Evolutionary conservation across 306 rosid species (phyloP).

Genomic region (Vigna nakashimae): DNA sequence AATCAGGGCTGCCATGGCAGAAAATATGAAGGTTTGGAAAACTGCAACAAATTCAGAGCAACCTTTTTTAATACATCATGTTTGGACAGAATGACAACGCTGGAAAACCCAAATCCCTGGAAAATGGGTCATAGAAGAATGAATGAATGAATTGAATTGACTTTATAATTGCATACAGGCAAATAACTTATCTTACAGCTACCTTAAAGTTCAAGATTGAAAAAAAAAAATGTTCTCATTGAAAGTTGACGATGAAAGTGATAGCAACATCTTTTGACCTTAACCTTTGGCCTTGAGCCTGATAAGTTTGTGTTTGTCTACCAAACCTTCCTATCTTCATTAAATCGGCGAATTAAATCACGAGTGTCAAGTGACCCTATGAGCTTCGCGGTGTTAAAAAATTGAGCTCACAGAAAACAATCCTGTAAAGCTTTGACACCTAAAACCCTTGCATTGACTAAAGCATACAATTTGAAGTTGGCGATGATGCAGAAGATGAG

Average conservation of each 20-base stretch:
- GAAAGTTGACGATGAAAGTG: slow-evolving; percentile 51
- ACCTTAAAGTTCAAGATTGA: slow-evolving; percentile 69
- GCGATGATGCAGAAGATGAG: slow-evolving; percentile 17
- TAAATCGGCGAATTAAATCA: background rate
- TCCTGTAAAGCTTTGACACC: slow-evolving; percentile 7
- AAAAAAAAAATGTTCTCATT: slow-evolving; percentile 82
- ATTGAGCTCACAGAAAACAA: slow-evolving; percentile 8
- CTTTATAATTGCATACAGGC: background rate
- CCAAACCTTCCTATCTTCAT: background rate
- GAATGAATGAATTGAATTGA: slow-evolving; percentile 22
- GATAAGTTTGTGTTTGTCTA: background rate
- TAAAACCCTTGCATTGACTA: slow-evolving; percentile 27
- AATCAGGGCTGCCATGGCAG: background rate
- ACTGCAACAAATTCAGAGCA: background rate
- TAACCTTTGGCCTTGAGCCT: slow-evolving; percentile 50
- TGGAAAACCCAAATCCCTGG: slow-evolving; percentile 53
- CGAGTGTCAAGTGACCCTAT: background rate
- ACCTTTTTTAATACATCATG: slow-evolving; percentile 62
- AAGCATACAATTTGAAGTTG: slow-evolving; percentile 17
- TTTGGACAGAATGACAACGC: slow-evolving; percentile 51
- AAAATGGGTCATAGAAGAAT: background rate
- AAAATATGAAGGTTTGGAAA: background rate
- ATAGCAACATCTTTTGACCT: slow-evolving; percentile 44
- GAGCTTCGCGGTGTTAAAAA: background rate
- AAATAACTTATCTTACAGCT: slow-evolving; percentile 55